Base-by-base conservation (phyloP, 371 early-diverging fungal species). In the Rozella allomycis region DNA sequence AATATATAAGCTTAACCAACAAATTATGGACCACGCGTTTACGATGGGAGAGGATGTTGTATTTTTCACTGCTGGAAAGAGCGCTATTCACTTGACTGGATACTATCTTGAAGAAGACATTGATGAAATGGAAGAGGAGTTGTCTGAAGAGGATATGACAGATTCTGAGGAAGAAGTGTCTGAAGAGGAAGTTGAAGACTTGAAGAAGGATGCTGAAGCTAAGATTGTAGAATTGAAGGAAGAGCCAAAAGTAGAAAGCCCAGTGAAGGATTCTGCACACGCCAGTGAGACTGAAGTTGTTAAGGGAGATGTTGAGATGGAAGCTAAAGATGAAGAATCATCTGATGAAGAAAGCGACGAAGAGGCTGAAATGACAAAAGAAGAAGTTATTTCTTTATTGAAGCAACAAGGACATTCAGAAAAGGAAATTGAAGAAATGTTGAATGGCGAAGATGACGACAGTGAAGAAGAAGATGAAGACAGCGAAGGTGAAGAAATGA, bases 81-180 rank as follows among this genome's bases (percentile, higher is more conserved):
- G 13, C n/a, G 10, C n/a, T 9, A 2, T 16, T 7, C 9, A 8
- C n/a, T 4, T 2, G 17, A 12, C 3, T 5, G 21, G 18, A 3
- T 12, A 21, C 8, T 16, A 4, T 1, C 13, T 12, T 7, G 20
- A 30, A 1, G 34, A 29, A 10, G 19, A 30, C 16, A 23, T 4
- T 31, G 3, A 28, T 4, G 16, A 26, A 33, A 32, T 29, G 9
- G 30, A 25, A 17, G 33, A 39, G 20, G 43, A 35, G 20, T 35
- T 40, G 14, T 33, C 39, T 8, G 40, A 34, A 18, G 31, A 16
- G 8, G 45, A 39, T 12, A 21, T 34, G 17, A 42, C 41, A 29
- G 52, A 49, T 6, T 17, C 25, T 0, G 34, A 30, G 16, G 27
- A 33, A 4, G 33, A 25, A 28, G 45, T 37, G 3, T 19, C 14